Evolutionary conservation across 176 grass and related monocot genomes (phyloP), one percentile per base, ranked within the genome.

Genomic region (Eremochloa ophiuroides): DNA sequence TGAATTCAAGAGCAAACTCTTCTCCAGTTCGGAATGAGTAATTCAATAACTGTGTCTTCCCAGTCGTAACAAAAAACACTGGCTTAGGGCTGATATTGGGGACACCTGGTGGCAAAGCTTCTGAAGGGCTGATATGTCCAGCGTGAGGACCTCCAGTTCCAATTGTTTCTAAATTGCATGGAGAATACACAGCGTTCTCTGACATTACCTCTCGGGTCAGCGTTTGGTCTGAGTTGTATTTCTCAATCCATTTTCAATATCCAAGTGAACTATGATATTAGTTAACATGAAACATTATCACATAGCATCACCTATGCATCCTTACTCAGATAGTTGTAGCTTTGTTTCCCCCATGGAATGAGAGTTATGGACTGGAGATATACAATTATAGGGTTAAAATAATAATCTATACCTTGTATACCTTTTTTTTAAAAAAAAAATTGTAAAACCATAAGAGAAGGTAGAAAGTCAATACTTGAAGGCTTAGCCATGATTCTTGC

Each of bases 21-120:
- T 94, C 91, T 1, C 91, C 91, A 28, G 91, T 94, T 78, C 85
- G 88, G 75, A 94, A 88, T 16, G 88, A 94, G 74, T 94, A 94
- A 62, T 94, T 94, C 72, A 94, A 53, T 25, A 83, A 69, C 40
- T 86, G 82, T 48, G 47, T 84, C 66, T 30, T 26, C 18, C 73
- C 62, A 74, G 59, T 79, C 13, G 72, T 38, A 39, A 87, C 67
- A 82, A 82, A 85, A 80, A 79, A 82, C 28, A 47, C 69, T 38
- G 78, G 67, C n/a, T 60, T 80, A 41, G 40, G 33, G 17, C 74
- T 82, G 85, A 33, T 64, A 33, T 42, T 71, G 3, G 17, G 44
- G 65, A 41, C 16, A 59, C 26, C 15, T 59, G 61, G 33, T 66
- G 37, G 48, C 27, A 74, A 67, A 78, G 31, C 55, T 87, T 82